phyloP scores from a whole-genome alignment of 441 rosid species.

The Syzygium malaccense region DNA sequence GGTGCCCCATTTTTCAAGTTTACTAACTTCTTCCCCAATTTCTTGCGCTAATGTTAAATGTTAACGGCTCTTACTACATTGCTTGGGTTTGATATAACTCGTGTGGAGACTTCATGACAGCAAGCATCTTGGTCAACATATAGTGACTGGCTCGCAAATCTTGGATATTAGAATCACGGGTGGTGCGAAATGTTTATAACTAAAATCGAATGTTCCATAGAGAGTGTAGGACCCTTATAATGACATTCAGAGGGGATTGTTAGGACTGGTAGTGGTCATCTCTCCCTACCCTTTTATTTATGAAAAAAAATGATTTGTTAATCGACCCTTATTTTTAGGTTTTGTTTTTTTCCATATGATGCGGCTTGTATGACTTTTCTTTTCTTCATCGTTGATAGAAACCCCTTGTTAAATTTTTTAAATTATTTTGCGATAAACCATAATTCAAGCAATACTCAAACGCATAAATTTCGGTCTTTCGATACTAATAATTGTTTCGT shows the following conservation, averaged over 20 bases:
- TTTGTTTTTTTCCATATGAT: not conserved
- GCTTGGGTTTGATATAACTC: fast-evolving
- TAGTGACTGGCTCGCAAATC: not conserved
- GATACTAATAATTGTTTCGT: too few relatives aligned
- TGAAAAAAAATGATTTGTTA: not conserved
- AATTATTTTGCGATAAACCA: not conserved
- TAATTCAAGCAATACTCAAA: not conserved
- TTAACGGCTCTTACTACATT: fast-evolving
- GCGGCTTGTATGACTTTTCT: not conserved
- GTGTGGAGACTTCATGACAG: not conserved
- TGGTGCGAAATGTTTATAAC: not conserved
- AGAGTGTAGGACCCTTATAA: too few relatives aligned
- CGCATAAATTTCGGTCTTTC: too few relatives aligned
- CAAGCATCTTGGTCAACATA: not conserved
- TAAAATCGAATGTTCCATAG: not conserved
- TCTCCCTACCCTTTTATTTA: too few relatives aligned
- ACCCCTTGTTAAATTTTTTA: not conserved
- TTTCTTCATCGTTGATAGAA: not conserved
- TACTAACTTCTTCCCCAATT: not conserved
- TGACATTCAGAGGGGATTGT: too few relatives aligned
- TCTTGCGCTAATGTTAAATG: not conserved
- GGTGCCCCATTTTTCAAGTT: fast-evolving
- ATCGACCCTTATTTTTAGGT: not conserved
- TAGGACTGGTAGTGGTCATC: not conserved
- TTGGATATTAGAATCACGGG: not conserved